Base-by-base conservation (phyloP, 345 rosid species). In the Eucalyptus coolabah region DNA sequence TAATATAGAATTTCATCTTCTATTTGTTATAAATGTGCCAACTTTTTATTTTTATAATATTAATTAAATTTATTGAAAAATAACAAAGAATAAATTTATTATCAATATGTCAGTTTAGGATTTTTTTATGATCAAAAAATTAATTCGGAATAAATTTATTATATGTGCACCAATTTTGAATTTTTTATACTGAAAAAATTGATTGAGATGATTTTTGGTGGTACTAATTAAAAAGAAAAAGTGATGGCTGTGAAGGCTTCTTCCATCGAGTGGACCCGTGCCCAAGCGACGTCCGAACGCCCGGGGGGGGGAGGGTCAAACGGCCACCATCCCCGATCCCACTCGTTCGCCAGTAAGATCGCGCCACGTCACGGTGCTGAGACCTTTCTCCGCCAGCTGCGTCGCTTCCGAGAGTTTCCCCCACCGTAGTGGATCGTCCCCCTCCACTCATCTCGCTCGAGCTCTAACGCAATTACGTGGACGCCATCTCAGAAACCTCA, bases 141-240 rank as follows among this genome's bases (percentile, higher is more conserved):
- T 23, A 9, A 9, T 56, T 24, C 0, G 0, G 0, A 3, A 4
- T 56, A 56, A 56, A 56, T 56, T 24, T 56, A 24, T 56, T 23
- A 56, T 56, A 56, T 0, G 1, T 9, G 0, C 5, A 9, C 4
- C 0, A 23, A 23, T 56, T 56, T 56, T 9, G 13, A 24, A 56
- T 56, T 56, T 56, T 56, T 56, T 56, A 23, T 56, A 4, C 2
- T 10, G 5, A 56, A 56, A 56, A 56, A 11, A 21, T 53, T 21
- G 26, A 53, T 53, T 8, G 59, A 21, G 59, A 53, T 53, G 11
- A 8, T 21, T 53, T 8, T 53, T 53, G 4, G 24, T 19, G 59
- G 26, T 53, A 19, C 26, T 53, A 8, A 53, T 7, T 53, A 56
- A 56, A 56, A 56, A 24, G 63, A 56, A 56, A 56, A 56, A 24